Base-by-base conservation (phyloP, 2,329 filamentous ascomycete species). In the Ceratocystis albifundus region DNA sequence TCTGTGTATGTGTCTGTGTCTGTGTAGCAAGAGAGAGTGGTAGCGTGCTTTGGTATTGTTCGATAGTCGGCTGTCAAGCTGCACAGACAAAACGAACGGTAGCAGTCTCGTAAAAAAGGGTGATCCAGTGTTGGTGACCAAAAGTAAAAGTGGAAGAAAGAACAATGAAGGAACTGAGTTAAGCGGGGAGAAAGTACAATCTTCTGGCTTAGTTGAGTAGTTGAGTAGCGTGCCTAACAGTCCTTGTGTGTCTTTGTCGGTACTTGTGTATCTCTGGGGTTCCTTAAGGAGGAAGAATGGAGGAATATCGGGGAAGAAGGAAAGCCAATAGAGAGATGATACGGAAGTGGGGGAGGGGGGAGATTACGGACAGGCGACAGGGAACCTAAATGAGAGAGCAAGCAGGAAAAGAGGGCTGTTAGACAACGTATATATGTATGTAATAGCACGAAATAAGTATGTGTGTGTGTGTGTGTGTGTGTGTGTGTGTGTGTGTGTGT, bases 51-150 rank as follows among this genome's bases (percentile, higher is more conserved):
- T 20, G 28, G 55, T 36, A 28, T 32, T 59, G 55, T 22, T 59
- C 36, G 55, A 36, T 59, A 30, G 55, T 59, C 30, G 55, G 17
- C 55, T 32, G 30, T 59, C 55, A 59, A 59, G 55, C 55, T 32
- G 55, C 55, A 59, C 55, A 59, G 30, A 36, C 28, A 59, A 36
- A 15, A 36, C 32, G 55, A 25, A 36, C 28, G 30, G n/a, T 28
- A n/a, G 48, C 48, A 57, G 28, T 57, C 36, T 4, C 12, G 53
- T 15, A 20, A 57, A 28, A 28, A 28, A 8, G 15, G 1, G 53
- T 17, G 28, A 4, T 30, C 25, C 48, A 15, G 48, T 53, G 48
- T 53, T 53, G 48, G 10, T 25, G 20, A 15, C 12, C 8, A 25
- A 15, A 53, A 17, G 25, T 25, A 36, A 59, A 59, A 25, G 15